Percentiles rank a stretch among this genome's conserved stretches.
These are phyloP conservation scores for Boletus sensibilis DNA, from an alignment of 768 basidiomycete genomes.

Conservation along the genomic window DNA sequence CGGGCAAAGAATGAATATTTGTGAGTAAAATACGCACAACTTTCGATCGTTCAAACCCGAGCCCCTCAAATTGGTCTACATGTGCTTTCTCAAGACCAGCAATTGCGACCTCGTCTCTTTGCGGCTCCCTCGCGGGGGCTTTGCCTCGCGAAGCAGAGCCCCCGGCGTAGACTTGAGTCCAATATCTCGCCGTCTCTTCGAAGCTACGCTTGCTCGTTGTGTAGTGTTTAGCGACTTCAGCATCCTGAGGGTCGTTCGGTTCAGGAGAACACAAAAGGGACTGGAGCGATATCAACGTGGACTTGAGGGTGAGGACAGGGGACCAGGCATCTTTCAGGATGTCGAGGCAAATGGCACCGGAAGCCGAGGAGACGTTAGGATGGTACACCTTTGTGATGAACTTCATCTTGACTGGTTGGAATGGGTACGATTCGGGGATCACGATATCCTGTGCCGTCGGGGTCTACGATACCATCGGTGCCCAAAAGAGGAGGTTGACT, in stretches of 20 bases:
- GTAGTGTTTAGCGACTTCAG: conserved; percentile 97
- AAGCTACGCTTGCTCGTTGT: conserved; percentile 85
- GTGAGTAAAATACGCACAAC: conserved; percentile 59
- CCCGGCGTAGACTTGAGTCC: conserved; percentile 91
- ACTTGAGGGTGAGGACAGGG: conserved; percentile 93
- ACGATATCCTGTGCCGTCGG: conserved; percentile 68
- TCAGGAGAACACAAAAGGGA: conserved; percentile 91
- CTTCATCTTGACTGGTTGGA: conserved; percentile 97
- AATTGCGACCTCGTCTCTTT: conserved; percentile 51
- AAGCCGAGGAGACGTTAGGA: conserved; percentile 91
- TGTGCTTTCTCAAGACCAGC: conserved; percentile 83
- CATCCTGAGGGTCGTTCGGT: conserved; percentile 96
- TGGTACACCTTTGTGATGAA: conserved; percentile 97
- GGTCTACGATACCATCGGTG: conserved; percentile 1
- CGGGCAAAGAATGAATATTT: too few relatives aligned
- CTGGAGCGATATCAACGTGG: conserved; percentile 92
- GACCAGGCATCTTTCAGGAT: conserved; percentile 89
- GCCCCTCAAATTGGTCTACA: conserved; percentile 77
- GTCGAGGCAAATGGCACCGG: conserved; percentile 93
- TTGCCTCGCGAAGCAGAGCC: conserved; percentile 54
- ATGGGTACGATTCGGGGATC: conserved; percentile 88
- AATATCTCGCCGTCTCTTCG: conserved; percentile 89
- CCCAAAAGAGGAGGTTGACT: conserved; percentile 33
- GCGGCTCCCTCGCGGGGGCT: conserved; percentile 27
- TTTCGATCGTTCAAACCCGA: conserved; percentile 81